phyloP scores from a whole-genome alignment of 805 yeast species.

The Cyberlindnera maritima region DNA sequence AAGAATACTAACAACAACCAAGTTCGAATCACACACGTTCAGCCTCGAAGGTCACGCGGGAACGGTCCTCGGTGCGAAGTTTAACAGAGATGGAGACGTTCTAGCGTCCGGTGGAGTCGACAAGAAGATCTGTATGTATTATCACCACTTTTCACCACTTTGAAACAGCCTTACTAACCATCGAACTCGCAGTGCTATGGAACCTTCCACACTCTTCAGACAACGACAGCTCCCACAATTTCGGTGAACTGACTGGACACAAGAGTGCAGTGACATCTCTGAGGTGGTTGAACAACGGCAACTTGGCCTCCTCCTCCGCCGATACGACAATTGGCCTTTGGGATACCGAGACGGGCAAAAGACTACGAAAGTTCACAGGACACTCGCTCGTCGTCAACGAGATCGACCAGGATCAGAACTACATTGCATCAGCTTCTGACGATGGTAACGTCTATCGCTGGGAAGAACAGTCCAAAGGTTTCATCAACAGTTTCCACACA shows the following conservation, averaged over 20 bases:
- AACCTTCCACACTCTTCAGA: constrained; percentile 24
- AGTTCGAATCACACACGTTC: constrained; percentile 24
- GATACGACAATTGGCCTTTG: constrained; percentile 60
- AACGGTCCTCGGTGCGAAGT: constrained; percentile 49
- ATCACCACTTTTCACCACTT: neutral
- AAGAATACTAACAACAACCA: constrained; percentile 6
- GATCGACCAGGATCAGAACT: constrained; percentile 37
- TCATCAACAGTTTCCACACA: constrained; percentile 39
- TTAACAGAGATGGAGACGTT: constrained; percentile 47
- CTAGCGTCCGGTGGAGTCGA: constrained; percentile 68
- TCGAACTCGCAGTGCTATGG: constrained; percentile 21
- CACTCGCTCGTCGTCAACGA: constrained; percentile 57
- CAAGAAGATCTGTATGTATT: constrained; percentile 32
- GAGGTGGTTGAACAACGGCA: constrained; percentile 49
- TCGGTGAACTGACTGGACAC: constrained; percentile 51
- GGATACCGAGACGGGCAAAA: constrained; percentile 57
- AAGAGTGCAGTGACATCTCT: constrained; percentile 63
- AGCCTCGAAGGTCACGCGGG: constrained; percentile 52
- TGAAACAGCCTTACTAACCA: neutral
- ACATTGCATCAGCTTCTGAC: constrained; percentile 57
- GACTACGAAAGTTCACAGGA: constrained; percentile 51
- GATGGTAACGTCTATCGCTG: constrained; percentile 60
- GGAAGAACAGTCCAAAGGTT: constrained; percentile 58
- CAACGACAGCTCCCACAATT: constrained; percentile 30
- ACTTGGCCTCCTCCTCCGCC: constrained; percentile 52